Conservation (phyloP, 2,329 filamentous ascomycete genomes). For the Colletotrichum spinosum region DNA sequence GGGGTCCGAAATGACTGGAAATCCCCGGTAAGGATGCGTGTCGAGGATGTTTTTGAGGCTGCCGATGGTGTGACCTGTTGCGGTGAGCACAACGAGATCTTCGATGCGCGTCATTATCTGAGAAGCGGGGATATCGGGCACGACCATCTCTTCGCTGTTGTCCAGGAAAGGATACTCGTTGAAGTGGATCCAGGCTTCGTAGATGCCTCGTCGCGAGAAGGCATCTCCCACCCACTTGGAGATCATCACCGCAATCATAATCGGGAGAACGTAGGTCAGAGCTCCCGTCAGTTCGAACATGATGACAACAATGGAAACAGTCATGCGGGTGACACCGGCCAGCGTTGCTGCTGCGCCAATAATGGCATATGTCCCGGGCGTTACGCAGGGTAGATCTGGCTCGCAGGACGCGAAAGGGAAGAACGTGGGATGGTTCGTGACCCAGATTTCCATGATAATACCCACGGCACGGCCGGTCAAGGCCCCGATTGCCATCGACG, state of each 20-base stretch:
- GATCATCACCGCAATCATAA: conserved; percentile 99
- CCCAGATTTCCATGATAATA: conserved; percentile 90
- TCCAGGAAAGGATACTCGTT: conserved; percentile 97
- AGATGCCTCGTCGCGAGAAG: conserved; percentile 92
- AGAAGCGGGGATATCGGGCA: conserved; percentile 87
- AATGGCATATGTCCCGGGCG: conserved; percentile 95
- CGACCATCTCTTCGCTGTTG: conserved; percentile 80
- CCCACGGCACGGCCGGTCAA: conserved; percentile 90
- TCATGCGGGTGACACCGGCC: conserved; percentile 94
- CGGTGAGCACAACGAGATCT: conserved; percentile 88
- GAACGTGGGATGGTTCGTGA: conserved; percentile 80
- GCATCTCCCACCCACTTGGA: conserved; percentile 98
- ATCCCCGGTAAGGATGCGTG: conserved; percentile 85
- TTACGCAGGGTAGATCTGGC: conserved; percentile 88
- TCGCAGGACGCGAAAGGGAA: conserved; percentile 85
- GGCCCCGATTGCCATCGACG: conserved; percentile 95
- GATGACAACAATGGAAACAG: conserved; percentile 97
- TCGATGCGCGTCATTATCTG: conserved; percentile 94
- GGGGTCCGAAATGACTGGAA: conserved; percentile 86
- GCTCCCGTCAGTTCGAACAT: conserved; percentile 99
- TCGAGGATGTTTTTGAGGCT: conserved; percentile 78
- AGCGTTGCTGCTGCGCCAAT: conserved; percentile 96
- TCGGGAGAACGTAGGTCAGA: conserved; percentile 94
- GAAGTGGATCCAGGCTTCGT: conserved; percentile 97
- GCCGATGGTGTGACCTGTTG: conserved; percentile 87